phyloP scores from a whole-genome alignment of 2,329 filamentous ascomycete genomes.

The Pyrenophora tritici-repentis region DNA sequence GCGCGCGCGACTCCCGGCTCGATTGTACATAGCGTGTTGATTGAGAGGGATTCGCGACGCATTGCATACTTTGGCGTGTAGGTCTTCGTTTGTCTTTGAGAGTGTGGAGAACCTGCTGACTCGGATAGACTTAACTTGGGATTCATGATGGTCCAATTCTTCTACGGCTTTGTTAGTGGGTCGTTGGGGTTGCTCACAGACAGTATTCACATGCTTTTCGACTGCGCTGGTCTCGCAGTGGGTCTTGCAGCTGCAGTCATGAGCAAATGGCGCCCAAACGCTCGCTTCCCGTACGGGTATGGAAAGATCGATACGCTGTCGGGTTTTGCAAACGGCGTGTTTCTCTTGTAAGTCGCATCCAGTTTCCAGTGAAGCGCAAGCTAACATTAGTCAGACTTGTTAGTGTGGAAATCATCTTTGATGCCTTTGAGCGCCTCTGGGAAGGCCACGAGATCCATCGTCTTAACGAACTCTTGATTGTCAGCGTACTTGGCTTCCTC shows the following conservation, averaged over 20 bases:
- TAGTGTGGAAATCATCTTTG: conserved; percentile 93
- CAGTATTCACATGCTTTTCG: conserved; percentile 99
- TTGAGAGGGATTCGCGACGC: conserved; percentile 87
- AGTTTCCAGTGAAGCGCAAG: neutral
- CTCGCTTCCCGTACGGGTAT: conserved; percentile 90
- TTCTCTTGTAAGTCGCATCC: conserved; percentile 71
- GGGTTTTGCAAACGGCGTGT: conserved; percentile 94
- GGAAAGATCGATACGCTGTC: conserved; percentile 96
- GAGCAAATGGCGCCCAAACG: conserved; percentile 93
- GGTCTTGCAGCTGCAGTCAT: conserved; percentile 91
- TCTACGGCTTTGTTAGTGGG: conserved; percentile 91
- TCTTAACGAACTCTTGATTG: conserved; percentile 82
- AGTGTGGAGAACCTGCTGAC: neutral
- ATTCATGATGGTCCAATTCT: conserved; percentile 94
- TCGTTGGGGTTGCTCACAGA: conserved; percentile 95
- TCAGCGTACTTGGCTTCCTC: conserved; percentile 81
- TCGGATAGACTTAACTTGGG: conserved; percentile 77
- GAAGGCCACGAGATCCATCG: conserved; percentile 84
- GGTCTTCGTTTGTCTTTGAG: conserved; percentile 35
- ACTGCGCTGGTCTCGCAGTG: conserved; percentile 89
- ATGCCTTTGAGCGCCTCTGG: conserved; percentile 85
- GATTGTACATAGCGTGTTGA: conserved; percentile 80
- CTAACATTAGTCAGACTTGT: conserved; percentile 66
- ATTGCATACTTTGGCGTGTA: conserved; percentile 98
- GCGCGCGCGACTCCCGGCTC: conserved; percentile 71